Evolutionary conservation across 2,329 filamentous ascomycete species (phyloP).

Genomic region (Colletotrichum sp.): DNA sequence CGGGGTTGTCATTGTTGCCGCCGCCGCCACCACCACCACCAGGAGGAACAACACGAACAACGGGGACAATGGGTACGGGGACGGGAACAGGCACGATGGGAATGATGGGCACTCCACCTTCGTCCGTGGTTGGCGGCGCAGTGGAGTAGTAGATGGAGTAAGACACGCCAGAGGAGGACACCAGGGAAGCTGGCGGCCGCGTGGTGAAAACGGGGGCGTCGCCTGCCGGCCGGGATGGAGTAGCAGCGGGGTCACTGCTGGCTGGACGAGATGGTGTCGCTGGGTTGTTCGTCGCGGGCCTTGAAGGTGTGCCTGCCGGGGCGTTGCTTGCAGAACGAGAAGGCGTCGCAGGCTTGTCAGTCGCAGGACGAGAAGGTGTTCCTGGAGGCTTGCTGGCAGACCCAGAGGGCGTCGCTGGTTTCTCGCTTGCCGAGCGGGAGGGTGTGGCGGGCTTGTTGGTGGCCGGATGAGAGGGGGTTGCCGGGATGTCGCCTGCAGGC

Average conservation of each 20-base stretch:
- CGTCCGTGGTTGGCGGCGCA: neutral
- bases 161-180: neutral
- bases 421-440: neutral
- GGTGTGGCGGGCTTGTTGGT: neutral
- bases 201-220: neutral
- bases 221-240: neutral
- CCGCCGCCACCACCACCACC: neutral
- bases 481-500: neutral
- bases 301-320: neutral
- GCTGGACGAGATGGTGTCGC: neutral
- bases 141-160: neutral
- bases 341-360: neutral
- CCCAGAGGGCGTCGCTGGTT: neutral
- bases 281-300: neutral
- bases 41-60: neutral
- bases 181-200: neutral
- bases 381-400: neutral
- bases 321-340: neutral
- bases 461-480: neutral
- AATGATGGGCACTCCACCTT: neutral
- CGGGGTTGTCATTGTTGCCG: neutral
- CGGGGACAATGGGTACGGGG: neutral
- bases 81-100: neutral
- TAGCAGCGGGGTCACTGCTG: neutral
- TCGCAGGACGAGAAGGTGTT: neutral